A percentile compares a stretch with the other conserved stretches of the same genome.
Evolutionary conservation across 1,284 basidiomycete genomes (phyloP).

Genomic region (Cutaneotrichosporon cutaneum): DNA sequence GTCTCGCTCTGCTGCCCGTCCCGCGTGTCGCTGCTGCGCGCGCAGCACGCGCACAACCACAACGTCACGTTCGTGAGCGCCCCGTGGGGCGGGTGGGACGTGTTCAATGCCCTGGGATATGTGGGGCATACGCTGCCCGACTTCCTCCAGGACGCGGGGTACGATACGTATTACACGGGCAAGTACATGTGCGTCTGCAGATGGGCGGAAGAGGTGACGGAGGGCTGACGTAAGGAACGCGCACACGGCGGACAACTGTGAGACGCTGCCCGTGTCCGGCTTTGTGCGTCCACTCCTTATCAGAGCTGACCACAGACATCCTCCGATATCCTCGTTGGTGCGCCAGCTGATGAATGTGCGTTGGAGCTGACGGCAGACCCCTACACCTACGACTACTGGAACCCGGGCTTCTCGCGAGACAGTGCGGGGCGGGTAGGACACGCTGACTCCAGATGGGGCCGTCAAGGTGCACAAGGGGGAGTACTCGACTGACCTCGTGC

Average conservation of each 20-base stretch:
- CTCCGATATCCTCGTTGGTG: slow-evolving; percentile 36
- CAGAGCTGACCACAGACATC: slow-evolving; percentile 22
- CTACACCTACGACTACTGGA: slow-evolving; percentile 44
- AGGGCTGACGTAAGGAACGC: slow-evolving; percentile 28
- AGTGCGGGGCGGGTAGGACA: slow-evolving; percentile 9
- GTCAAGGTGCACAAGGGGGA: slow-evolving; percentile 28
- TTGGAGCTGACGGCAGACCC: slow-evolving; percentile 28
- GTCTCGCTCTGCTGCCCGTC: slow-evolving; percentile 40
- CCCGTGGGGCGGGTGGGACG: slow-evolving; percentile 39
- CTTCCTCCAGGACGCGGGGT: slow-evolving; percentile 38
- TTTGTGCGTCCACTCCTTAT: slow-evolving; percentile 7
- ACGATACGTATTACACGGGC: slow-evolving; percentile 40
- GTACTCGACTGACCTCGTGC: slow-evolving; percentile 40
- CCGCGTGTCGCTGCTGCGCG: slow-evolving; percentile 33
- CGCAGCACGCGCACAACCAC: slow-evolving; percentile 42
- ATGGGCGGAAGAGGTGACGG: too few relatives aligned
- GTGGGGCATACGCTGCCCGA: slow-evolving; percentile 35
- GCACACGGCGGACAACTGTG: slow-evolving; percentile 33
- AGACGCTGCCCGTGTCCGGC: slow-evolving; percentile 27
- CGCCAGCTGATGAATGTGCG: too few relatives aligned
- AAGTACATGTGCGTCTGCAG: slow-evolving; percentile 41
- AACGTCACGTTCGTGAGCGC: slow-evolving; percentile 37
- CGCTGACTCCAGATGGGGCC: slow-evolving; percentile 20
- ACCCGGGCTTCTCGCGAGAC: slow-evolving; percentile 28
- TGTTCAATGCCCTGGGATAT: slow-evolving; percentile 39